Evolutionary conservation across 805 yeast genomes (phyloP), one percentile per base, ranked within the genome.

Genomic region (Kodamaea jinghongensis): DNA sequence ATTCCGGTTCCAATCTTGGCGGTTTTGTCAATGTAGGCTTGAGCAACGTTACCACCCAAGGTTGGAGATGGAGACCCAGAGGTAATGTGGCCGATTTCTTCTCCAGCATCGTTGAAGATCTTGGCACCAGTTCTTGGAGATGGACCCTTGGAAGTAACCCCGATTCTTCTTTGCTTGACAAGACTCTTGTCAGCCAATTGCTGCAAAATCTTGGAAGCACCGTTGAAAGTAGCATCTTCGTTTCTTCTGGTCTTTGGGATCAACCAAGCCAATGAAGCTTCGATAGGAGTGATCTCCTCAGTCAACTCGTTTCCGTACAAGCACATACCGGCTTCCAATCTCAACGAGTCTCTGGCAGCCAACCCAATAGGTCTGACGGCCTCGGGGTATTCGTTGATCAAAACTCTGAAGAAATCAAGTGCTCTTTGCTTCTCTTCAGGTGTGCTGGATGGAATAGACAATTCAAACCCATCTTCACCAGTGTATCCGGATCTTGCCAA

Each of bases 241-340:
- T 47, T 49, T 56, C 96, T 76, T 61, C 97, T 81, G 11, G 78
- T 57, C 67, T 89, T 88, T 28, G 95, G 86, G 33, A 93, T 75
- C 36, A 89, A 76, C 99, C 99, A 93, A 36, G 89, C 75, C 49
- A 93, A 74, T 0, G 93, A 79, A 0, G 93, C 95, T 51, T 89
- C 95, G 3, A 91, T 79, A 8, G 99, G 99, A 2, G 96, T 83
- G 22, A 77, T 79, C 9, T 66, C 61, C 51, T 88, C 96, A 46
- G 75, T 77, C 53, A 93, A 73, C 63, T 93, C 99, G 59, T 89
- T 85, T 2, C 99, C 99, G 55, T 93, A 93, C 40, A 93, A 73
- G 64, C 99, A 93, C 96, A 93, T 86, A 23, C 99, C 99, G 4
- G 99, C 99, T 68, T 93, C 99, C 38, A 93, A 69, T 56, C 99